Conservation (phyloP, 805 yeast genomes). For the Ogataea sp. region DNA sequence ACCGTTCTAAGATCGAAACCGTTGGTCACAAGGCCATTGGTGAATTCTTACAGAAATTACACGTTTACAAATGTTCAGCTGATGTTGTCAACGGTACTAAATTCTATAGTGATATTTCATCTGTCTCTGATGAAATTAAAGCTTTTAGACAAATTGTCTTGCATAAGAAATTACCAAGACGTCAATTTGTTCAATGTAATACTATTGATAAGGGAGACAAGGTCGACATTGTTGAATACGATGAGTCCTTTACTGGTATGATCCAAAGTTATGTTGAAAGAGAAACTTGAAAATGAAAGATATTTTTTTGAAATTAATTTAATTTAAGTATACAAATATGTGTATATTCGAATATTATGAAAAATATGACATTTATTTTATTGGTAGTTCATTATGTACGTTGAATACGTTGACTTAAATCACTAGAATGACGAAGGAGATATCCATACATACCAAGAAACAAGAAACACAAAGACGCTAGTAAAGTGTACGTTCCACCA, state of each 20-base stretch:
- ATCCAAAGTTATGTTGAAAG: slow-evolving; percentile 70
- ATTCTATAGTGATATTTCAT: slow-evolving; percentile 62
- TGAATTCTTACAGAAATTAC: slow-evolving; percentile 63
- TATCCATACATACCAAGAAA: no score
- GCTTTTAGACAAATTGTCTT: slow-evolving; percentile 61
- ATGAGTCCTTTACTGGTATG: slow-evolving; percentile 67
- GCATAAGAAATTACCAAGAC: slow-evolving; percentile 71
- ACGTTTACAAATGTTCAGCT: slow-evolving; percentile 72
- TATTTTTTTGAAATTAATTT: not conserved
- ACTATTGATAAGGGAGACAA: slow-evolving; percentile 34
- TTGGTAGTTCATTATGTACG: no score
- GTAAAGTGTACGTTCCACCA: no score
- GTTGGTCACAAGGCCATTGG: slow-evolving; percentile 70
- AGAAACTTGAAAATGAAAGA: slow-evolving; percentile 26
- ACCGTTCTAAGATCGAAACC: slow-evolving; percentile 52
- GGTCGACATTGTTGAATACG: slow-evolving; percentile 62
- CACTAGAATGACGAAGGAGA: no score
- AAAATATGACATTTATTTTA: no score
- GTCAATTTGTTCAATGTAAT: slow-evolving; percentile 79
- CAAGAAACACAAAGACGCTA: no score
- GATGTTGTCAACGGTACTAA: slow-evolving; percentile 56
- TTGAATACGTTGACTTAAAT: no score
- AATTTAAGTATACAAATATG: not conserved
- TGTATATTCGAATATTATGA: no score
- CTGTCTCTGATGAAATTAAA: slow-evolving; percentile 55